Evolutionary conservation across 495 filamentous ascomycete species (phyloP), one percentile per base, ranked within the genome.

Genomic region (Pseudotulostoma volvatum): DNA sequence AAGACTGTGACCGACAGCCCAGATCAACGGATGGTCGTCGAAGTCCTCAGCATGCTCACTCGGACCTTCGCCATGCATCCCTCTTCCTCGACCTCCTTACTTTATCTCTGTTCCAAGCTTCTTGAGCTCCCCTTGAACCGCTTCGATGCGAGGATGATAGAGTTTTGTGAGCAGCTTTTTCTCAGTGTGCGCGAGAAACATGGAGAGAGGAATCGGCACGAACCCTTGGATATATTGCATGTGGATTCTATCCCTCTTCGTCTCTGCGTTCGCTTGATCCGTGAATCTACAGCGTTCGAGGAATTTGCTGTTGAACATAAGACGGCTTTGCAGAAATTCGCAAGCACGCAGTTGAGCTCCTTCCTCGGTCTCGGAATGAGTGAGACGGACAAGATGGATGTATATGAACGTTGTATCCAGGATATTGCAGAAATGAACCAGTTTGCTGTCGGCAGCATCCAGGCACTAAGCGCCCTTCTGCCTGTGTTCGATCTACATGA

Each of bases 21-120:
- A 47, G 84, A 96, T 55, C 81, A 84, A 9, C 71, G 85, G 37
- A 76, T 88, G 25, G 80, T 84, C 13, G 76, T 79, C 17, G 85
- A 87, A 28, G 70, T 88, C 7, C 56, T 93, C 39, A 53, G 53
- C 11, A 92, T 94, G 81, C 67, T 87, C n/a, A 53, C 48, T 4
- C 67, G 68, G 14, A 79, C 86, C 19, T 59, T 79, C 30, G 55
- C 61, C 31, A 65, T 85, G 33, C 73, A 81, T 40, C 14, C 44
- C 1, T 44, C 50, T 4, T 50, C 62, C 0, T 58, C 68, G 15
- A 55, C 64, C 0, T 56, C 63, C 4, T 53, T 88, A 20, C 50
- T 79, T 9, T 80, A 90, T 52, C 48, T 93, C n/a, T 81, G 78
- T 45, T 57, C 68, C 36, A 94, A 93, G 50, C 59, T 87, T 23